Evolutionary conservation across 805 yeast genomes (phyloP).

Genomic region (Kuraishia ogatae): DNA sequence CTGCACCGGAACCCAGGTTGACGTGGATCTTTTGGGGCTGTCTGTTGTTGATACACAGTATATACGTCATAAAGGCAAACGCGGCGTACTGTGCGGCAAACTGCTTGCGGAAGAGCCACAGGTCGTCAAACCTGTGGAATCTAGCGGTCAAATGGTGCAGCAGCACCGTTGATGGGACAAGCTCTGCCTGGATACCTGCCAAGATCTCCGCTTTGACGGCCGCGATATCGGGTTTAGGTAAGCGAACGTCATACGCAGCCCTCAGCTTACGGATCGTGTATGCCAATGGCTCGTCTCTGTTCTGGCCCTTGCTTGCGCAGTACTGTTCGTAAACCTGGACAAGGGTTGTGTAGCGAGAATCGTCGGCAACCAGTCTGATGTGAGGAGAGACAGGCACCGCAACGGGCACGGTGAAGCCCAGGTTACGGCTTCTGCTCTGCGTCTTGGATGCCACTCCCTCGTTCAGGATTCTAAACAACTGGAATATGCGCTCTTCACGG

Average conservation of each 20-base stretch:
- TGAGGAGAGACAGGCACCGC: conserved; percentile 95
- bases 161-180: conserved; percentile 80
- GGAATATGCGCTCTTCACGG: conserved; percentile 91
- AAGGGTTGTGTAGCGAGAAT: conserved; percentile 59
- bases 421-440: conserved; percentile 79
- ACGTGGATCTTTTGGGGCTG: conserved; percentile 91
- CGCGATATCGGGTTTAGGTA: conserved; percentile 87
- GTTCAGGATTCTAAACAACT: conserved; percentile 82
- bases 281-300: conserved; percentile 84
- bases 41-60: conserved; percentile 89
- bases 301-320: conserved; percentile 64
- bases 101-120: conserved; percentile 95
- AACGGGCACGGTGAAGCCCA: conserved; percentile 78
- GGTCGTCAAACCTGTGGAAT: conserved; percentile 79
- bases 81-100: conserved; percentile 94
- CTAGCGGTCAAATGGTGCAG: conserved; percentile 65
- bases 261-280: conserved; percentile 79
- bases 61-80: conserved; percentile 83
- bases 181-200: conserved; percentile 77
- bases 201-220: conserved; percentile 87
- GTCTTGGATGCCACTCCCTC: conserved; percentile 72
- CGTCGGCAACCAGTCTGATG: conserved; percentile 82
- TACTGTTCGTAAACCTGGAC: conserved; percentile 85
- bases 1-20: conserved; percentile 73
- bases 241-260: conserved; percentile 87